These are phyloP conservation scores for Aureobasidium sp. DNA, from an alignment of 2,329 filamentous ascomycete species.

Conservation along the genomic window DNA sequence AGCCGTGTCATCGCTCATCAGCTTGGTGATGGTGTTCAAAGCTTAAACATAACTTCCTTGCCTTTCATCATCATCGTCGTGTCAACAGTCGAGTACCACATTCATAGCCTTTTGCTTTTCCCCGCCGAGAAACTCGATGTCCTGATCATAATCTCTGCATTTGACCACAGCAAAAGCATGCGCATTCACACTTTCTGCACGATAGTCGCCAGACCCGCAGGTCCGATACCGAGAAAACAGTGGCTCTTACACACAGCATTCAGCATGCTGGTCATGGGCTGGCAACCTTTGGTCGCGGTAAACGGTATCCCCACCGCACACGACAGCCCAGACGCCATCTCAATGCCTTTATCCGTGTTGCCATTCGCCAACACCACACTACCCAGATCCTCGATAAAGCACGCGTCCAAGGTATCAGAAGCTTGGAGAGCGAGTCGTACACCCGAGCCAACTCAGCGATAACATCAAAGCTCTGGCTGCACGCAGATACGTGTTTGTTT, in stretches of 20 bases:
- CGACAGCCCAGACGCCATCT: not conserved
- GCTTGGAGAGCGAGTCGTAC: not conserved
- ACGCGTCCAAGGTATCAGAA: not conserved
- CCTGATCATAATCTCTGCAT: not conserved
- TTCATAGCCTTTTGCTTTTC: not conserved
- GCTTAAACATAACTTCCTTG: not conserved
- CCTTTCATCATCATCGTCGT: not conserved
- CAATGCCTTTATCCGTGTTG: not conserved
- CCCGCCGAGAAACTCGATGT: not conserved
- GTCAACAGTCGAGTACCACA: not conserved
- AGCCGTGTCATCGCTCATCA: not conserved
- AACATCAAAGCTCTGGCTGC: not conserved
- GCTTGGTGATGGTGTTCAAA: not conserved
- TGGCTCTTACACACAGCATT: not conserved
- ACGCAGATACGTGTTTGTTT: not conserved
- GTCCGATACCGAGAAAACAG: not conserved
- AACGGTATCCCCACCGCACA: not conserved
- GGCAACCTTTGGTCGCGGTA: no score
- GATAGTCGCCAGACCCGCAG: not conserved
- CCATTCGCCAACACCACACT: not conserved
- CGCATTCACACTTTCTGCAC: not conserved
- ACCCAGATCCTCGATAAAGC: not conserved
- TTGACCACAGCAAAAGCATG: not conserved
- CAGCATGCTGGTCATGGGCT: not conserved
- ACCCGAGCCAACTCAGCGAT: not conserved